Evolutionary conservation across 2,329 filamentous ascomycete species (phyloP), one percentile per base, ranked within the genome.

Genomic region (Alternaria panax): DNA sequence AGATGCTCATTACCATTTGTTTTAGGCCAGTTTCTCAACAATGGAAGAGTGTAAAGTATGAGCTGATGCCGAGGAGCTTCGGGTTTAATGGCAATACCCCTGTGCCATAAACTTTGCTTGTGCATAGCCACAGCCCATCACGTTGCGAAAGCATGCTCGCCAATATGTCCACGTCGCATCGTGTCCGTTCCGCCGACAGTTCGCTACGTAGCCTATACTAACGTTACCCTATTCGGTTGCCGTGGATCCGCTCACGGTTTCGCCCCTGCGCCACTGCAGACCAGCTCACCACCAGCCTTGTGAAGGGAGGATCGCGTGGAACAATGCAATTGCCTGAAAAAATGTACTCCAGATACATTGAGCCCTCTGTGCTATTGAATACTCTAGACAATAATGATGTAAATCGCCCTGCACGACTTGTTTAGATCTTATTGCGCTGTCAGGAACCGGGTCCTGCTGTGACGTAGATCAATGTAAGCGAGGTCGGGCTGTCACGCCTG

Each of bases 381-480:
- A n/a, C 8, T 18, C 5, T 11, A 34, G 27, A 42, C 4, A 18
- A 53, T 40, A 50, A 71, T 72, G 69, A 72, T 71, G 69, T 65
- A 68, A 65, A 67, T 59, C 27, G 6, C 24, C 32, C 30, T 43
- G 24, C 25, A 30, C 38, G 30, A 40, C 24, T 51, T 38, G 42
- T 46, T 46, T 50, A 18, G 51, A 55, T 45, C 46, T 40, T 61
- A 51, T 36, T 55, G 54, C 38, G 48, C 51, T 45, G 46, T 50
- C 55, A 62, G 56, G 55, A 62, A 63, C 61, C 54, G 50, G 50
- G 54, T 46, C 40, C 32, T 28, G 53, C 20, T 47, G 57, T 60
- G 57, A 60, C 53, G 57, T 60, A 60, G 53, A 60, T 52, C 47
- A 27, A 32, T 47, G 53, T 27, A 57, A 51, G 57, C 47, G 57